Evolutionary conservation across 345 rosid genomes (phyloP).

Genomic region (Brassica cretica): DNA sequence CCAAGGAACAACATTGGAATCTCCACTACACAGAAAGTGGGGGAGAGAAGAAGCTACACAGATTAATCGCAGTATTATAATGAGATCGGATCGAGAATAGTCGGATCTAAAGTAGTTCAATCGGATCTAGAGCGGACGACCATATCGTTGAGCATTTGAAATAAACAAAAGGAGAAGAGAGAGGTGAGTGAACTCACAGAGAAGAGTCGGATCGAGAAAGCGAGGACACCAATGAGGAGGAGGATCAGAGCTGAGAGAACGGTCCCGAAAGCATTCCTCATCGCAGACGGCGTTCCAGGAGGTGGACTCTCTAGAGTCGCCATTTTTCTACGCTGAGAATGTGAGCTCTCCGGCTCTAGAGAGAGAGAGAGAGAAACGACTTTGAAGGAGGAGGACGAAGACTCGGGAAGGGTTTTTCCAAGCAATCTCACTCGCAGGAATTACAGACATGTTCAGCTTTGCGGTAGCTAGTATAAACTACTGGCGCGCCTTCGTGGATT

Average conservation of each 20-base stretch:
- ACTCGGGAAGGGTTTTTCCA: slow-evolving; percentile 31
- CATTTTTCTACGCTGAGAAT: slow-evolving; percentile 50
- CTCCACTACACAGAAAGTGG: not conserved
- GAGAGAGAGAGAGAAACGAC: not conserved
- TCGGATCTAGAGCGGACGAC: slow-evolving; percentile 38
- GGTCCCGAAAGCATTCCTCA: slow-evolving; percentile 77
- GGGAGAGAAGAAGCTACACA: slow-evolving; percentile 8
- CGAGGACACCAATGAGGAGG: slow-evolving; percentile 86
- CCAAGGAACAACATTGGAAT: not conserved
- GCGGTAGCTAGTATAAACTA: not conserved
- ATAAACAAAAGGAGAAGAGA: not conserved
- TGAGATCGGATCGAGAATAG: slow-evolving; percentile 45
- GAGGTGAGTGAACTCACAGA: slow-evolving; percentile 59
- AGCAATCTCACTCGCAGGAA: slow-evolving; percentile 13
- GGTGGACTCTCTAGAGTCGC: slow-evolving; percentile 55
- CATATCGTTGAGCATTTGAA: not conserved
- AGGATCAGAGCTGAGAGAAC: slow-evolving; percentile 82
- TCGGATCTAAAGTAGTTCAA: slow-evolving; percentile 32
- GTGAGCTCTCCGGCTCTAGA: slow-evolving; percentile 33
- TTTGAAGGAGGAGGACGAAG: not conserved
- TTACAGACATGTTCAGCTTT: slow-evolving; percentile 4
- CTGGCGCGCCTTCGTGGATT: slow-evolving; percentile 38
- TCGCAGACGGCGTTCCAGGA: slow-evolving; percentile 31
- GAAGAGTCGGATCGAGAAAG: slow-evolving; percentile 99
- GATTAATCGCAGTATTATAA: not conserved